A percentile compares a stretch with the other conserved stretches of the same genome.
Conservation (phyloP, 2,329 filamentous ascomycete species). For the Penicillium digitatum region DNA sequence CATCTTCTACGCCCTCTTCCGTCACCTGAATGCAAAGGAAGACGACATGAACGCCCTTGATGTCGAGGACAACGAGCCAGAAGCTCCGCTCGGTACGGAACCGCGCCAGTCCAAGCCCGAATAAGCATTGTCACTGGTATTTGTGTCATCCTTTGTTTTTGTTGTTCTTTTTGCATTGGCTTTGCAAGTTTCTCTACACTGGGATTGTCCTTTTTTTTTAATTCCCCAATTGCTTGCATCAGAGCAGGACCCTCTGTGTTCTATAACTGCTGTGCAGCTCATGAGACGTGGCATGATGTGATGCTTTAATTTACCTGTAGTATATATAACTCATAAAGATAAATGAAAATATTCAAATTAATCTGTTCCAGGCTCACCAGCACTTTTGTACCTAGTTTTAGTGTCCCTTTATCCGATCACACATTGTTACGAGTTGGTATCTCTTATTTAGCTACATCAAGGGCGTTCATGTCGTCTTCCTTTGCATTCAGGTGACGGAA, state of each 20-base stretch:
- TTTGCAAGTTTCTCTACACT: not conserved
- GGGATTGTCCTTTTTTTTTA: not conserved
- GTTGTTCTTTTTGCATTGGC: not conserved
- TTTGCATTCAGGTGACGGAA: slow-evolving; percentile 49
- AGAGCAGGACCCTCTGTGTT: slow-evolving; percentile 11
- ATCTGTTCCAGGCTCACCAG: too few species aligned
- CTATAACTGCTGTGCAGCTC: slow-evolving; percentile 19
- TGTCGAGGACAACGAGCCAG: slow-evolving; percentile 29
- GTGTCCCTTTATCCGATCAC: too few species aligned
- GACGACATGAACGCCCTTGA: slow-evolving; percentile 51
- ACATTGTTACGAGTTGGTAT: too few species aligned
- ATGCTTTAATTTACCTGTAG: slow-evolving; percentile 6
- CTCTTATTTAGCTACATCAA: too few species aligned
- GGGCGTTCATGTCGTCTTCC: slow-evolving; percentile 51
- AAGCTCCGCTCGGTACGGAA: slow-evolving; percentile 13
- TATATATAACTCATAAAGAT: slow-evolving; percentile 2
- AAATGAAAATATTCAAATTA: not conserved
- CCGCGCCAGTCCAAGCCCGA: slow-evolving; percentile 13
- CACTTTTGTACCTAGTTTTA: too few species aligned
- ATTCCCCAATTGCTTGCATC: slow-evolving; percentile 3
- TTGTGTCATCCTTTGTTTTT: not conserved
- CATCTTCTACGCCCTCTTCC: slow-evolving; percentile 53
- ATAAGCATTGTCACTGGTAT: not conserved
- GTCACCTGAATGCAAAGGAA: slow-evolving; percentile 47
- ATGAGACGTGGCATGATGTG: slow-evolving; percentile 17